Evolutionary conservation across 768 basidiomycete species (phyloP).

Genomic region (Suillus clintonianus): DNA sequence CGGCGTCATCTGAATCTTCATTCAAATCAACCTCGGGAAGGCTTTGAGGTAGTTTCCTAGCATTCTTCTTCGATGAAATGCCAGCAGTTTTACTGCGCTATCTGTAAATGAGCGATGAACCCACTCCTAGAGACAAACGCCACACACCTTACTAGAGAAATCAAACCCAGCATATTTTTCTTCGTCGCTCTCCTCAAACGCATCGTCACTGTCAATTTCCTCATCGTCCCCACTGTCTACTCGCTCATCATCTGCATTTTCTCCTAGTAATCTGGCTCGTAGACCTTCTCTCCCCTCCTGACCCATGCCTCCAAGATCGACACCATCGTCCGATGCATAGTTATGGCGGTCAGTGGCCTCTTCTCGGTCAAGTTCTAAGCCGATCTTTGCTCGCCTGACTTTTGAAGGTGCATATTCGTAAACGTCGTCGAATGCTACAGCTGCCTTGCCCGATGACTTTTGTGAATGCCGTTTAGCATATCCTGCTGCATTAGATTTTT

Average conservation of each 20-base stretch:
- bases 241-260: conserved; percentile 50
- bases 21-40: conserved; percentile 66
- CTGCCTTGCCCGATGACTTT: conserved; percentile 37
- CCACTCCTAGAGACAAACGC: background rate
- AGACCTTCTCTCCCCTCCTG: conserved; percentile 35
- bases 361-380: conserved; percentile 56
- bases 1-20: conserved; percentile 48
- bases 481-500: conserved; percentile 46
- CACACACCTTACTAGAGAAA: conserved; percentile 30
- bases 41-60: conserved; percentile 25
- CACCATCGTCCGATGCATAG: conserved; percentile 41
- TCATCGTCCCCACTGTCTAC: conserved; percentile 78
- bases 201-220: conserved; percentile 82
- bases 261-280: conserved; percentile 51
- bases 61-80: conserved; percentile 20
- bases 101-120: conserved; percentile 3
- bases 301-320: conserved; percentile 32
- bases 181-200: conserved; percentile 80
- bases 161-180: conserved; percentile 72
- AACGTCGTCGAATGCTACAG: conserved; percentile 47
- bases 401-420: conserved; percentile 62
- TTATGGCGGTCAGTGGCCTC: conserved; percentile 38
- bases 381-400: conserved; percentile 52
- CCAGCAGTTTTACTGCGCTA: conserved; percentile 27
- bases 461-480: conserved; percentile 52